phyloP scores from a whole-genome alignment of 2,329 filamentous ascomycete species.

The Trichoderma atroviride region DNA sequence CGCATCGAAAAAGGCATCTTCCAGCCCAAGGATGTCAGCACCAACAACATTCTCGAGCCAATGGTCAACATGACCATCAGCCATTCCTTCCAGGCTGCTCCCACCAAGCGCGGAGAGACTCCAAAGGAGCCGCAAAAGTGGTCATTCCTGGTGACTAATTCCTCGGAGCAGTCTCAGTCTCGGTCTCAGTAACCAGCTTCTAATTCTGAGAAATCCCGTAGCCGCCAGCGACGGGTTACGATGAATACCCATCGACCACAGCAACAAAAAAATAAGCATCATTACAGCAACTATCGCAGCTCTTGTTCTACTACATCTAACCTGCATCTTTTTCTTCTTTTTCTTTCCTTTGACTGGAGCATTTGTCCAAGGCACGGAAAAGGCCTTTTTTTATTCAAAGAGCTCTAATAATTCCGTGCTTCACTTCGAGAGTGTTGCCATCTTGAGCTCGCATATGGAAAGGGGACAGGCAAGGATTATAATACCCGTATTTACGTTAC shows the following conservation, averaged over 20 bases:
- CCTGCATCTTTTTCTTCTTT: not conserved
- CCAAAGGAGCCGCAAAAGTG: slow-evolving; percentile 54
- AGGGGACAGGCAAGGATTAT: slow-evolving; percentile 11
- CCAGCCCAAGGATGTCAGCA: slow-evolving; percentile 45
- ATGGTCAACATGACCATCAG: slow-evolving; percentile 54
- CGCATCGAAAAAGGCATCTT: slow-evolving; percentile 59
- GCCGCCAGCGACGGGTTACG: slow-evolving; percentile 41
- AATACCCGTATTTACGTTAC: slow-evolving; percentile 12
- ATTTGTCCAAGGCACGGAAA: not conserved
- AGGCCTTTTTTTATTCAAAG: not conserved
- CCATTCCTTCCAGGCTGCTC: slow-evolving; percentile 45
- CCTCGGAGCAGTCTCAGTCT: slow-evolving; percentile 33
- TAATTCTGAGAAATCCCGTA: slow-evolving; percentile 49
- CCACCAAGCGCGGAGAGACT: slow-evolving; percentile 44
- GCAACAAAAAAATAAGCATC: not conserved
- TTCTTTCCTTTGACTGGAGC: not conserved
- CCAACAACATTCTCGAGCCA: slow-evolving; percentile 53
- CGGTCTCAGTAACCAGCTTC: slow-evolving; percentile 37
- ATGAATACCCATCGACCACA: not conserved
- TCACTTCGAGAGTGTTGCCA: not conserved
- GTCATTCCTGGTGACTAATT: slow-evolving; percentile 43
- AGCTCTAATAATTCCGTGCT: not conserved
- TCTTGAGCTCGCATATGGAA: slow-evolving; percentile 8
- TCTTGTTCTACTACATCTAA: not conserved
- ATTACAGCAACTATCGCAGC: not conserved